Evolutionary conservation across 2,329 filamentous ascomycete genomes (phyloP), one percentile per base, ranked within the genome.

Genomic region (Beauveria sp.): DNA sequence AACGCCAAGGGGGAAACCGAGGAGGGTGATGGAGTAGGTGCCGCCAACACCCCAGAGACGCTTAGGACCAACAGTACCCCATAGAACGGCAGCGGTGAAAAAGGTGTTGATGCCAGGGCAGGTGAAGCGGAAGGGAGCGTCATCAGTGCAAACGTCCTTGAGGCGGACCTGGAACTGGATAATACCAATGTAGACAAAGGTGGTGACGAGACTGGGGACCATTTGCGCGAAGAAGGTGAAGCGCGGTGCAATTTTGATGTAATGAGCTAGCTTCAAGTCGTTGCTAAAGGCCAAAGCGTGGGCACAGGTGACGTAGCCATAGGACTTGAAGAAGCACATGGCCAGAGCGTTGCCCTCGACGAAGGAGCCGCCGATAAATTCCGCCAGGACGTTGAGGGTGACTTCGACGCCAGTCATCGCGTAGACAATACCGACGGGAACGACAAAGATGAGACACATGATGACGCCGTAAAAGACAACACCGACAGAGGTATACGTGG

Each of bases 231-330:
- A 72, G 67, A 82, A 82, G 3, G 78, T 71, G 10, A 76, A 77
- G 3, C 75, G 72, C 0, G 76, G 77, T 0, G 79, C 75, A 46
- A 81, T 77, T 65, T 82, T 81, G 58, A 80, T 68, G 66, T 81
- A 81, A 60, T 80, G 79, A 2, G 73, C 79, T 34, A 82, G 68
- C 67, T 82, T 82, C 73, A 81, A 73, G 64, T 82, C 79, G 62
- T 76, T 73, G 62, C 48, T 69, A 53, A 72, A 72, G 24, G 65
- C 61, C 24, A 72, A 61, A 5, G 68, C 67, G 24, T 70, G 69
- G 8, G 66, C 67, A 16, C 63, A 64, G 3, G 68, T 66, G 71
- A 76, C 70, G 61, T 75, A 77, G 5, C 76, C 76, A 0, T 68
- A 68, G 43, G 67, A 65, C 48, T 69, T 67, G 37, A 70, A 66